Percentiles rank a stretch among this genome's conserved stretches.
Conservation (phyloP, 345 rosid genomes). For the Geranium brycei region DNA sequence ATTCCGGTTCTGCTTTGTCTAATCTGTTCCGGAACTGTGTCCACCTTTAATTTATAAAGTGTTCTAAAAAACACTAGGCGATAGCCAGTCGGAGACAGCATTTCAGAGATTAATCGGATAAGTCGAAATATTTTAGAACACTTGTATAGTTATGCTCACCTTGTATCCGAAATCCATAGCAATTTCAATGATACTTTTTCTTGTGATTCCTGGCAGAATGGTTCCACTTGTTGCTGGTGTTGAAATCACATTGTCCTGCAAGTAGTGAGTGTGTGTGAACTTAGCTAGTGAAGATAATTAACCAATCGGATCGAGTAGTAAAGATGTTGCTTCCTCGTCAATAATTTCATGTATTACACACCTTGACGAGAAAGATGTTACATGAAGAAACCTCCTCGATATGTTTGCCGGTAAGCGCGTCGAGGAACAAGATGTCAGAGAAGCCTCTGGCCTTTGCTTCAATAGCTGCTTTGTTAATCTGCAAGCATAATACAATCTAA, state of each 20-base stretch:
- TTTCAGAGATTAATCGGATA: too few relatives aligned
- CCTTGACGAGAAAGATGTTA: slow-evolving; percentile 24
- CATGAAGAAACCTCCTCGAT: slow-evolving; percentile 29
- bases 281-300: neutral
- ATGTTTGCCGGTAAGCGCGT: slow-evolving; percentile 17
- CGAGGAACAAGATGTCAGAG: slow-evolving; percentile 24
- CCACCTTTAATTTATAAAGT: too few relatives aligned
- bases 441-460: slow-evolving; percentile 20
- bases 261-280: neutral
- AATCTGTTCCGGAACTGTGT: too few relatives aligned
- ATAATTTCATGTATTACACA: neutral
- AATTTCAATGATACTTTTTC: slow-evolving; percentile 21
- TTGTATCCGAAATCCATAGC: slow-evolving; percentile 16
- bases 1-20: too few relatives aligned
- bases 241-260: slow-evolving; percentile 14
- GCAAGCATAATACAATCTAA: too few relatives aligned
- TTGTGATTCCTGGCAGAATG: slow-evolving; percentile 23
- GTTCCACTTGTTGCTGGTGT: slow-evolving; percentile 19
- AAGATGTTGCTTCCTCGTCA: too few relatives aligned
- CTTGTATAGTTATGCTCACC: slow-evolving; percentile 7
- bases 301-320: too few relatives aligned
- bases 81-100: too few relatives aligned
- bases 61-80: too few relatives aligned
- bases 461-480: slow-evolving; percentile 16
- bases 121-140: neutral